These are phyloP conservation scores for Phialophora chinensis DNA, from an alignment of 2,329 filamentous ascomycete species.

Conservation along the genomic window DNA sequence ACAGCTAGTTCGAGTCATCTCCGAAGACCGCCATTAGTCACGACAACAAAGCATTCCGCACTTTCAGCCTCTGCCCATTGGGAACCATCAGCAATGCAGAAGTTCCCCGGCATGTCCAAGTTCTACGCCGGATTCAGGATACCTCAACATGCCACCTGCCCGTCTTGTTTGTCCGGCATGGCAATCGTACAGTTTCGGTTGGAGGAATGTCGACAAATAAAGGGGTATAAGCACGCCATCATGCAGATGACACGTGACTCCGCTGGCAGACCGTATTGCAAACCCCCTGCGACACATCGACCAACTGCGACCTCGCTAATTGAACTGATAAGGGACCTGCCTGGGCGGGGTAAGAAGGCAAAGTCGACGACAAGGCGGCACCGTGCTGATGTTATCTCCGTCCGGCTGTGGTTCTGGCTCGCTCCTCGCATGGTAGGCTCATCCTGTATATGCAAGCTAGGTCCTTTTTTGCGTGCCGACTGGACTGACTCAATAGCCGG, in stretches of 20 bases:
- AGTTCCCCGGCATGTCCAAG: not conserved
- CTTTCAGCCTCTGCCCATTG: not conserved
- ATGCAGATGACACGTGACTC: conserved; percentile 27
- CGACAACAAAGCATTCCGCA: not conserved
- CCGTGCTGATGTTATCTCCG: not conserved
- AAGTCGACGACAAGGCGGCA: not conserved
- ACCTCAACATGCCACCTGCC: conserved; percentile 3
- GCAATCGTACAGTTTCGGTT: conserved; percentile 10
- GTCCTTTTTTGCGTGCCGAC: not conserved
- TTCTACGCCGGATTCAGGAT: not conserved
- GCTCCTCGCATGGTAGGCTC: not conserved
- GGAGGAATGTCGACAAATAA: conserved; percentile 29
- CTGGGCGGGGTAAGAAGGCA: conserved; percentile 11
- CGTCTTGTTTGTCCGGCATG: not conserved
- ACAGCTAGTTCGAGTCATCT: not conserved
- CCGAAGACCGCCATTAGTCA: not conserved
- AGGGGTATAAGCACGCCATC: conserved; percentile 33
- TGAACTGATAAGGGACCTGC: conserved; percentile 17
- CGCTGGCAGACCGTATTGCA: not conserved
- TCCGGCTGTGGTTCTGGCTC: not conserved
- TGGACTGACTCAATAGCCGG: conserved; percentile 12
- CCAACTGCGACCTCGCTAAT: not conserved
- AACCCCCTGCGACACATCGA: not conserved
- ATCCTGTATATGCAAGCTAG: not conserved
- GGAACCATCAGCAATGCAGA: not conserved